phyloP scores from a whole-genome alignment of 2,329 filamentous ascomycete species.

The Phoma sp. region DNA sequence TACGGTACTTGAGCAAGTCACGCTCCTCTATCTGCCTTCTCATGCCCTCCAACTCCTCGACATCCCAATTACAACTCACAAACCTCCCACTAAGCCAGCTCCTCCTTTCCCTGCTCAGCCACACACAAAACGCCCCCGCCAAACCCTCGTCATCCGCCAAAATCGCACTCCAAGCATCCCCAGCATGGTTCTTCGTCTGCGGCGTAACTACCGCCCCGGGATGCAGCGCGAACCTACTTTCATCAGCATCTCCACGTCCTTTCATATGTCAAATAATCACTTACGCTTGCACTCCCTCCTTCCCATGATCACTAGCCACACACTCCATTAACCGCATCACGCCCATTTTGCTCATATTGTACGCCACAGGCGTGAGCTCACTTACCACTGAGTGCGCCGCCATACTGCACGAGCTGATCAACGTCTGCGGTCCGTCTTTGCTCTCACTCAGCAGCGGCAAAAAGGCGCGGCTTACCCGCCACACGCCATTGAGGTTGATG shows the following conservation, averaged over 20 bases:
- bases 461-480: slow-evolving; percentile 24
- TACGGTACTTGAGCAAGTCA: slow-evolving; percentile 16
- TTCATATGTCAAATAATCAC: not conserved
- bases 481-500: slow-evolving; percentile 29
- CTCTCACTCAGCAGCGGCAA: slow-evolving; percentile 20
- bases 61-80: slow-evolving; percentile 35
- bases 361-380: slow-evolving; percentile 24
- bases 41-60: slow-evolving; percentile 31
- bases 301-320: slow-evolving; percentile 43
- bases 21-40: slow-evolving; percentile 10
- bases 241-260: no score
- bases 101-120: slow-evolving; percentile 29
- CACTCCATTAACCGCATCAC: slow-evolving; percentile 29
- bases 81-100: slow-evolving; percentile 34
- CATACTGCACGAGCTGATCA: slow-evolving; percentile 22
- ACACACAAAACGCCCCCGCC: slow-evolving; percentile 34
- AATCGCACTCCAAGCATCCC: slow-evolving; percentile 11
- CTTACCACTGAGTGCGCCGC: slow-evolving; percentile 18
- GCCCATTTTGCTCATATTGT: slow-evolving; percentile 28
- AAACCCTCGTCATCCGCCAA: slow-evolving; percentile 33
- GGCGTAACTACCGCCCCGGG: slow-evolving; percentile 35
- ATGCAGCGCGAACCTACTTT: slow-evolving; percentile 18
- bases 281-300: slow-evolving; percentile 25
- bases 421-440: slow-evolving; percentile 19
- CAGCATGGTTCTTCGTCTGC: slow-evolving; percentile 14